A percentile compares a stretch with the other conserved stretches of the same genome.
phyloP scores from a whole-genome alignment of 2,329 filamentous ascomycete genomes.

The Pseudogymnoascus sp. region DNA sequence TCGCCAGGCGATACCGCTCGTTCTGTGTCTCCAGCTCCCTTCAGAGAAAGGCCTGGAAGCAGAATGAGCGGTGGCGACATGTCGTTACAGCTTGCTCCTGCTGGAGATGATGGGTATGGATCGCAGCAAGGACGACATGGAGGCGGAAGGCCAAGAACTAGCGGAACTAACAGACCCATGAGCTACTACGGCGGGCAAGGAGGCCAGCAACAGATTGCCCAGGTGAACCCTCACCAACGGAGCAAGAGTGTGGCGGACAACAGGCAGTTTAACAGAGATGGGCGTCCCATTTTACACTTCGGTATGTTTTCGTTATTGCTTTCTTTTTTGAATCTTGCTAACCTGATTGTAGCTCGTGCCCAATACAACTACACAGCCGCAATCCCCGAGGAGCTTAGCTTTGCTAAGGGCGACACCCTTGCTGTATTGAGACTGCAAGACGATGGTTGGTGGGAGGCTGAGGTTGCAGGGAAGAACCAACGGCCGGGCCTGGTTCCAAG shows the following conservation, averaged over 20 bases:
- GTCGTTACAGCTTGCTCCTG: conserved; percentile 58
- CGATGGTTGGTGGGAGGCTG: conserved; percentile 99
- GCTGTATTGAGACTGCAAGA: conserved; percentile 87
- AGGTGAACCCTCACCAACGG: conserved; percentile 32
- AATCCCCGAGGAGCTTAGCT: conserved; percentile 90
- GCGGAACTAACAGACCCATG: conserved; percentile 40
- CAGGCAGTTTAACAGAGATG: conserved; percentile 75
- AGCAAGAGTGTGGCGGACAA: conserved; percentile 84
- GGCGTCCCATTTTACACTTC: conserved; percentile 82
- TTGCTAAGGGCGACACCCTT: conserved; percentile 84
- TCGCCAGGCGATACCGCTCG: conserved; percentile 38
- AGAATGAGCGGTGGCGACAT: conserved; percentile 47
- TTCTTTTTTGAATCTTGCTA: conserved; percentile 17
- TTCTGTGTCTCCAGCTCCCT: conserved; percentile 36
- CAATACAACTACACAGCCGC: conserved; percentile 91
- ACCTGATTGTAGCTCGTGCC: conserved; percentile 60
- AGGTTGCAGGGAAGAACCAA: conserved; percentile 63
- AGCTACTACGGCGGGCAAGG: conserved; percentile 41
- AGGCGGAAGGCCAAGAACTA: conserved; percentile 42
- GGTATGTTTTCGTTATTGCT: conserved; percentile 54
- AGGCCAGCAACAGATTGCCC: conserved; percentile 18
- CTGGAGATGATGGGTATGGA: conserved; percentile 48
- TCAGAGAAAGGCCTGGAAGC: conserved; percentile 43
- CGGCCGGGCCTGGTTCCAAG: conserved; percentile 58
- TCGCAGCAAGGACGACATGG: conserved; percentile 43